phyloP scores from a whole-genome alignment of 129 eudicot genomes.

The Sambucus nigra region DNA sequence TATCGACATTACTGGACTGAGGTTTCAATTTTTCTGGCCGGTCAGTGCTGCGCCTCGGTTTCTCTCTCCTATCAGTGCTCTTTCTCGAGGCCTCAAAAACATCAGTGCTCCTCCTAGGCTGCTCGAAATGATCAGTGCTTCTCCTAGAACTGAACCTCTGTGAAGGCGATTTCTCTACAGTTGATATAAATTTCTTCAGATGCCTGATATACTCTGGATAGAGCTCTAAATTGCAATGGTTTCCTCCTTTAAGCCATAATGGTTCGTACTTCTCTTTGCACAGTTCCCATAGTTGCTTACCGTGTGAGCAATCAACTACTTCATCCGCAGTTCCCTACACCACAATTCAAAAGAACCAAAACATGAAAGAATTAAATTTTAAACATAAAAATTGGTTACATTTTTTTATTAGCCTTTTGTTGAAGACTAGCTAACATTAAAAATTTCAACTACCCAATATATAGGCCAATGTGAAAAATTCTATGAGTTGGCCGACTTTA shows the following conservation, averaged over 20 bases:
- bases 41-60: slow-evolving; percentile 32
- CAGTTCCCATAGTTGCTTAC: slow-evolving; percentile 47
- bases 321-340: slow-evolving; percentile 52
- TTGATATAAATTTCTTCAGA: slow-evolving; percentile 33
- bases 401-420: no score
- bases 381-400: no score
- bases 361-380: not conserved
- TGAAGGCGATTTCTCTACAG: slow-evolving; percentile 27
- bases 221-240: slow-evolving; percentile 36
- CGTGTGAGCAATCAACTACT: slow-evolving; percentile 38
- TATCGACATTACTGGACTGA: slow-evolving; percentile 27
- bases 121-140: slow-evolving; percentile 35
- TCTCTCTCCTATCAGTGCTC: slow-evolving; percentile 33
- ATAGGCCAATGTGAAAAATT: no score
- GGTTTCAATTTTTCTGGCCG: slow-evolving; percentile 26
- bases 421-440: no score
- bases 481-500: no score
- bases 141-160: slow-evolving; percentile 27
- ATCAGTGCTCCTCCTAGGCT: slow-evolving; percentile 33
- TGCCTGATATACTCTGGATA: slow-evolving; percentile 43
- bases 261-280: slow-evolving; percentile 48
- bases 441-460: no score
- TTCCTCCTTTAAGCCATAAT: slow-evolving; percentile 41
- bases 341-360: not conserved
- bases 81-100: slow-evolving; percentile 26